Evolutionary conservation across 441 rosid genomes (phyloP), one percentile per base, ranked within the genome.

Genomic region (Erodium texanum): DNA sequence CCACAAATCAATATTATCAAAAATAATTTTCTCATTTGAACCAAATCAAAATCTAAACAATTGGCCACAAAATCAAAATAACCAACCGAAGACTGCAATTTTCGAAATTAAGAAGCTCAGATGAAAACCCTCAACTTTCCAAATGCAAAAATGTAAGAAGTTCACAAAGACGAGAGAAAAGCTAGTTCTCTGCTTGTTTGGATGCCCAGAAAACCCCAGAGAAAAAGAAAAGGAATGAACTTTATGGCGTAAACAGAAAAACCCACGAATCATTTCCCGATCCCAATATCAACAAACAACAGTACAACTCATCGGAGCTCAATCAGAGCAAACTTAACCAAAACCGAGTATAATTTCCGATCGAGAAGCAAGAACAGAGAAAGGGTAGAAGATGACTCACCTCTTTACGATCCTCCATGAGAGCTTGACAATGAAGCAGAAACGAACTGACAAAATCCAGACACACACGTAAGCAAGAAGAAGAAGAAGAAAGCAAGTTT

Each of bases 331-430:
- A 56, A 20, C 18, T 8, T 8, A 56, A 56, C 8, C 5, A 1
- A 52, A 48, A 4, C 18, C 19, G 24, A 7, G 22, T 19, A 18
- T 16, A 7, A 7, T 52, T 52, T 16, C 20, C 20, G 9, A 18
- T 19, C n/a, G 56, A 50, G 5, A 48, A 52, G 56, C 56, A 50
- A 50, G 56, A 14, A 48, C 18, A 48, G 52, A 45, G 58, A 4
- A 16, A 52, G 58, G 22, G 22, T 6, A 3, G 22, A n/a, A 18
- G 22, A 5, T 5, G 62, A 58, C 15, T 58, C 24, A 58, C 62
- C 62, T 58, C 62, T 27, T 58, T 58, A 10, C 62, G 62, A 22
- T 58, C 24, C 62, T 58, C 62, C 62, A 58, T 58, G 24, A 0
- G 24, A 56, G 62, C 62, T 56, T 56, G 24, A 56, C 19, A 56